These are phyloP conservation scores for Rheum nobile DNA, from an alignment of 148 eudicot genomes.

Conservation along the genomic window DNA sequence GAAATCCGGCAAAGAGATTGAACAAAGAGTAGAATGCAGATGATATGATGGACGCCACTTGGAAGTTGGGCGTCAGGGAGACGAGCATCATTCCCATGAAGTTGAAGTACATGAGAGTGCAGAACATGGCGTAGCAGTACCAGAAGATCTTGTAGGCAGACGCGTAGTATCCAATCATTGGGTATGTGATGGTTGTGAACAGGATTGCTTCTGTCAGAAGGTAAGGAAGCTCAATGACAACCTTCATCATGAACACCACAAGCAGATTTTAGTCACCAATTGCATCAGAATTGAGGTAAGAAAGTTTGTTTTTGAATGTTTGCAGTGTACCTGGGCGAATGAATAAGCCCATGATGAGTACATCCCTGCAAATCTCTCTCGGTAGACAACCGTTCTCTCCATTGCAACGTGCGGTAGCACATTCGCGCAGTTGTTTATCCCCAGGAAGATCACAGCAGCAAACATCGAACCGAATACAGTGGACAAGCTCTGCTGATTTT, in stretches of 20 bases:
- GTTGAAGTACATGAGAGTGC: conserved; percentile 48
- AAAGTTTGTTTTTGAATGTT: not conserved
- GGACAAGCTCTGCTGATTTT: conserved; percentile 51
- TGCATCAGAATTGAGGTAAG: not conserved
- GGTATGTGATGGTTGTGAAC: conserved; percentile 50
- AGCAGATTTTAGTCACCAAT: not conserved
- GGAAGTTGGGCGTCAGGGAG: conserved; percentile 49
- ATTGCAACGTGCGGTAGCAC: conserved; percentile 39
- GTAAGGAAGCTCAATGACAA: conserved; percentile 61
- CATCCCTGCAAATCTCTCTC: conserved; percentile 87
- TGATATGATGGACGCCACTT: conserved; percentile 35
- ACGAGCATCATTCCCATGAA: conserved; percentile 66
- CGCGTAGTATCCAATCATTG: conserved; percentile 62
- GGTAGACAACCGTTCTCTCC: conserved; percentile 57
- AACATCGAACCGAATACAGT: conserved; percentile 54
- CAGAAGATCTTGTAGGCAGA: conserved; percentile 54
- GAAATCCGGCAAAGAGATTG: conserved; percentile 55
- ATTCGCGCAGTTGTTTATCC: conserved; percentile 40
- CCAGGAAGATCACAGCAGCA: conserved; percentile 39
- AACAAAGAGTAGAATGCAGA: conserved; percentile 34
- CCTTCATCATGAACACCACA: conserved; percentile 19
- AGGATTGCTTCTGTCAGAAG: conserved; percentile 30
- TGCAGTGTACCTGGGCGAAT: conserved; percentile 55
- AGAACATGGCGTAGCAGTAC: conserved; percentile 55
- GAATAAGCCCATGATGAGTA: conserved; percentile 70